Percentiles rank a stretch among this genome's conserved stretches.
Conservation (phyloP, 441 rosid species). For the Erodium moschatum region DNA sequence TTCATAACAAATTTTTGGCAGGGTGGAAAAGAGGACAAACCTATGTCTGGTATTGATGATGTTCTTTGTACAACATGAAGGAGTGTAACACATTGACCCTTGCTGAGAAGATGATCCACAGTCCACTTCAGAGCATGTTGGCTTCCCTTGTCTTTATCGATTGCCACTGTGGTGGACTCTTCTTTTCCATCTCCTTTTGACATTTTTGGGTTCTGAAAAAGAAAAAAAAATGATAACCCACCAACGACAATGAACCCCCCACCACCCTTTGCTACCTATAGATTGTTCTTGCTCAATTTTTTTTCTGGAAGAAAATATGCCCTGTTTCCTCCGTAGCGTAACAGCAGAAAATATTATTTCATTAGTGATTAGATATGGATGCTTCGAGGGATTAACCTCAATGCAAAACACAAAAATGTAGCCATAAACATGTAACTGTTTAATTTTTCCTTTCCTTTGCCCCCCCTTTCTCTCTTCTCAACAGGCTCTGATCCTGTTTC, state of each 20-base stretch:
- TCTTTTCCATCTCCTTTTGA: constrained; percentile 23
- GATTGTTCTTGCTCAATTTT: not conserved
- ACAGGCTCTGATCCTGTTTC: not conserved
- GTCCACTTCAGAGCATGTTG: constrained; percentile 79
- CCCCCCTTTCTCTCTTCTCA: constrained; percentile 4
- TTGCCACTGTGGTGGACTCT: constrained; percentile 44
- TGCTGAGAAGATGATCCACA: constrained; percentile 47
- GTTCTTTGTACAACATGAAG: constrained; percentile 44
- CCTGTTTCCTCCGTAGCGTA: not conserved
- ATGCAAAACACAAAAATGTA: not conserved
- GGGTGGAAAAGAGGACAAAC: constrained; percentile 17
- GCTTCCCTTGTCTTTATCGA: constrained; percentile 77
- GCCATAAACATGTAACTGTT: not conserved
- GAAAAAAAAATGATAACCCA: not conserved
- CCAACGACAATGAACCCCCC: not conserved
- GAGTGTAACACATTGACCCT: constrained; percentile 53
- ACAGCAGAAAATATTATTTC: not conserved
- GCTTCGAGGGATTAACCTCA: not conserved
- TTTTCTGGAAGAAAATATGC: not conserved
- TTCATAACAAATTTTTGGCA: not conserved
- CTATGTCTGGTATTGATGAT: constrained; percentile 28
- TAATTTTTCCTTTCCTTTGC: not conserved
- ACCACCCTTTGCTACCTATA: constrained; percentile 7
- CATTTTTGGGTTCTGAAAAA: constrained; percentile 10
- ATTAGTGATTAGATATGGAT: not conserved